These are phyloP conservation scores for Candida ulmi DNA, from an alignment of 805 yeast species.

Conservation along the genomic window DNA sequence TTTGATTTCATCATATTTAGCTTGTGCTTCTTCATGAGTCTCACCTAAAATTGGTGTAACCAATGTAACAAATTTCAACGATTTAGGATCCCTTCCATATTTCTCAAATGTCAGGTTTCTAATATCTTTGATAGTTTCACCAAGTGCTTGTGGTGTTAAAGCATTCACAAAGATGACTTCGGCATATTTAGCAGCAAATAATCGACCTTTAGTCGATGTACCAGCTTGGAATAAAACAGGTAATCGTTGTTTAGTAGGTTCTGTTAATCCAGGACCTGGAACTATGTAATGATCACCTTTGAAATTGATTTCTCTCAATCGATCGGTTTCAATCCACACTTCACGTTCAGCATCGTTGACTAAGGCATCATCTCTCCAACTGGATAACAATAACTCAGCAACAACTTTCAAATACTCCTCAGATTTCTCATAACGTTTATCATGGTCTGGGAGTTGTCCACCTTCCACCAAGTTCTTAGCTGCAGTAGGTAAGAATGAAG, in stretches of 20 bases:
- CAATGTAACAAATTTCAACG: slow-evolving; percentile 30
- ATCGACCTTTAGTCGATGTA: slow-evolving; percentile 29
- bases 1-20: slow-evolving; percentile 25
- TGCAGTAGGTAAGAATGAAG: slow-evolving; percentile 33
- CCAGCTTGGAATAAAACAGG: slow-evolving; percentile 38
- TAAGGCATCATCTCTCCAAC: slow-evolving; percentile 33
- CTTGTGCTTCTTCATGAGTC: slow-evolving; percentile 34
- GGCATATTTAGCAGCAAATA: slow-evolving; percentile 35
- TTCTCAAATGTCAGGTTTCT: slow-evolving; percentile 27
- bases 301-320: slow-evolving; percentile 30
- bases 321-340: slow-evolving; percentile 27
- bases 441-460: slow-evolving; percentile 31
- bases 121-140: slow-evolving; percentile 26
- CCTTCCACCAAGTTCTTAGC: slow-evolving; percentile 30
- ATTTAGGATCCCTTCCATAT: slow-evolving; percentile 27
- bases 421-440: slow-evolving; percentile 32
- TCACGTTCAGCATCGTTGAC: slow-evolving; percentile 14
- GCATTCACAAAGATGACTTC: slow-evolving; percentile 31
- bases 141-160: slow-evolving; percentile 18
- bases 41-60: slow-evolving; percentile 28
- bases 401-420: slow-evolving; percentile 35
- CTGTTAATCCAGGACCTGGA: slow-evolving; percentile 32
- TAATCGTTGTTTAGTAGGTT: slow-evolving; percentile 34
- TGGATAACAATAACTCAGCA: slow-evolving; percentile 29
- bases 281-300: slow-evolving; percentile 32